These are phyloP conservation scores for Lasiosphaeriaceae sp. DNA, from an alignment of 495 filamentous ascomycete genomes.

Conservation along the genomic window DNA sequence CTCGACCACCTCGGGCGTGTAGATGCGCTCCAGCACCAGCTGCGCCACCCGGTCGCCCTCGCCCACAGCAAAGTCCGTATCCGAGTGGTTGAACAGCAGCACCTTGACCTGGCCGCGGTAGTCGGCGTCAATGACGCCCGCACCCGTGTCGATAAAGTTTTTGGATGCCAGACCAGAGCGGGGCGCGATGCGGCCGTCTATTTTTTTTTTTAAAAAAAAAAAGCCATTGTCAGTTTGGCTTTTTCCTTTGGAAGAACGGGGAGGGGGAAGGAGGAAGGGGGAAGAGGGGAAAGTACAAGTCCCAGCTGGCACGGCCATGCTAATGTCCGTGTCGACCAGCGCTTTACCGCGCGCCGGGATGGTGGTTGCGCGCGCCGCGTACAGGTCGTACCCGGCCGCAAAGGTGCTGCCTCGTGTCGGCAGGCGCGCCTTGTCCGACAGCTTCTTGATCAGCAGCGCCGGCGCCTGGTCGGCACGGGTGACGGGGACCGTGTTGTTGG, in stretches of 20 bases:
- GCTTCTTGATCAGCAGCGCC: slow-evolving; percentile 78
- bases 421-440: slow-evolving; percentile 64
- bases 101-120: slow-evolving; percentile 94
- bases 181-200: slow-evolving; percentile 89
- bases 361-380: slow-evolving; percentile 62
- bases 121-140: slow-evolving; percentile 95
- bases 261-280: not conserved
- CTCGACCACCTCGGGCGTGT: slow-evolving; percentile 82
- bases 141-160: slow-evolving; percentile 90
- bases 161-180: slow-evolving; percentile 88
- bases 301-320: slow-evolving; percentile 79
- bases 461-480: slow-evolving; percentile 37
- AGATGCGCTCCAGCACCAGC: slow-evolving; percentile 89
- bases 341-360: slow-evolving; percentile 81
- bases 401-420: slow-evolving; percentile 87
- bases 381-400: slow-evolving; percentile 91
- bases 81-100: slow-evolving; percentile 86
- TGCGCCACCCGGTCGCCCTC: slow-evolving; percentile 89
- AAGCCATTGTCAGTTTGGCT: not conserved
- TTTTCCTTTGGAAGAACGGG: not conserved
- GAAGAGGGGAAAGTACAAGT: slow-evolving; percentile 56
- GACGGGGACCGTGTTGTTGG: slow-evolving; percentile 34
- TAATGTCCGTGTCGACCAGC: slow-evolving; percentile 84
- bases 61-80: slow-evolving; percentile 75
- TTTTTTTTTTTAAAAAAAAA: not conserved